Base-by-base conservation (phyloP, 2,329 filamentous ascomycete genomes). In the Nemania serpens region DNA sequence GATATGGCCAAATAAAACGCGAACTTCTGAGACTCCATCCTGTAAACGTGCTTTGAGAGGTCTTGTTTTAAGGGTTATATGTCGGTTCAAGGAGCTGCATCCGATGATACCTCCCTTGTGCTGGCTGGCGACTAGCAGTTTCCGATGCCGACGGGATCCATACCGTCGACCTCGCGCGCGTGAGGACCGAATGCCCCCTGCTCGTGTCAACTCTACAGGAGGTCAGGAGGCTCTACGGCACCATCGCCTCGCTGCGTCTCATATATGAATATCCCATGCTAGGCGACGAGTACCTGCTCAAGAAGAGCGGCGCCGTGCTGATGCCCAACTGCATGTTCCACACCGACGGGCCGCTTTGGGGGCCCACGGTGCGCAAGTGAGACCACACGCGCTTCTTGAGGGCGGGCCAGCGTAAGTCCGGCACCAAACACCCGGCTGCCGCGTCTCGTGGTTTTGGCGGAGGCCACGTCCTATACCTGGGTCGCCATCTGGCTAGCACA, bases 241-340 rank as follows among this genome's bases (percentile, higher is more conserved):
- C 41, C 9, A 17, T 20, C 33, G 17, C 46, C 17, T 46, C 59
- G 17, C 39, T 39, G 15, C 59, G 59, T 13, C 37, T 62, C 22
- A 46, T 62, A 13, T 29, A 58, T 9, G 59, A 58, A 25, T 55
- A 62, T 20, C 55, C 49, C 18, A 36, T 59, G 25, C 10, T 68
- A 2, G 66, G 58, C 45, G 60, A 58, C 22, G 37, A 58, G 20
- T 67, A 67, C 25, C 58, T 70, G 1, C 33, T 70, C 6, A 69
- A 68, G 45, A 69, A 68, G 53, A 64, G 64, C 7, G 53, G 53
- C 20, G 59, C 50, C 5, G 18, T 70, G 1, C 42, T 70, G 51
- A 66, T 68, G 29, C 64, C 63, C 15, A 53, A 50, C 6, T 25
- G 37, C 3, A 41, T 68, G 1, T 54, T 66, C n/a, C 64, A 67